These are phyloP conservation scores for Amanita polypyramis DNA, from an alignment of 768 basidiomycete genomes.

Conservation along the genomic window DNA sequence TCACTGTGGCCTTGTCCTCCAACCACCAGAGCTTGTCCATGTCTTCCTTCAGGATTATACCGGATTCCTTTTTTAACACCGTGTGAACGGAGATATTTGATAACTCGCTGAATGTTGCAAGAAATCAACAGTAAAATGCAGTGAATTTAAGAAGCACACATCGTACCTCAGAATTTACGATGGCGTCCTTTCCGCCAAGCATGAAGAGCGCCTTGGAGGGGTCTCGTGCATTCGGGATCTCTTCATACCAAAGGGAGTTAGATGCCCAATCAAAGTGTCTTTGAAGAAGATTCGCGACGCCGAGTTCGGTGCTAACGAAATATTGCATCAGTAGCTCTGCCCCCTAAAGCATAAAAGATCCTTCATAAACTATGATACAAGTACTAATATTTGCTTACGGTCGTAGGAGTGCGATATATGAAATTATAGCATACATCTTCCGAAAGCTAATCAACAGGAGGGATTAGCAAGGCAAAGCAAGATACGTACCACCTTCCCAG, in stretches of 20 bases:
- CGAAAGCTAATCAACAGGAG: conserved; percentile 2
- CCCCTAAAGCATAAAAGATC: conserved; percentile 34
- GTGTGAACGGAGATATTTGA: conserved; percentile 65
- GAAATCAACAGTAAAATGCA: not conserved
- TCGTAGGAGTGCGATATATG: conserved; percentile 60
- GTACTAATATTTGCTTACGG: conserved; percentile 35
- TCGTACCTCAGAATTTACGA: conserved; percentile 62
- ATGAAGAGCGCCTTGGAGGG: conserved; percentile 59
- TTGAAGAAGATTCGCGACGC: conserved; percentile 77
- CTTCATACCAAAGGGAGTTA: conserved; percentile 85
- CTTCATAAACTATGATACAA: not conserved
- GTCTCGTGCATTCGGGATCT: conserved; percentile 73
- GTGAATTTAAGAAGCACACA: not conserved
- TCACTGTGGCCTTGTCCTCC: conserved; percentile 41
- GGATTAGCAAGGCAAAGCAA: not conserved
- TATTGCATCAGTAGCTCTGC: conserved; percentile 77
- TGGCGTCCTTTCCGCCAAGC: conserved; percentile 74
- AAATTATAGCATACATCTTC: conserved; percentile 88
- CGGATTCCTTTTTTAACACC: conserved; percentile 57
- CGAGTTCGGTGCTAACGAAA: conserved; percentile 81
- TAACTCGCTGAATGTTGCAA: conserved; percentile 42
- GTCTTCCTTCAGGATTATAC: conserved; percentile 51
- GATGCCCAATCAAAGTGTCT: conserved; percentile 80
- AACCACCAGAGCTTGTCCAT: conserved; percentile 49
- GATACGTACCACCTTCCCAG: conserved; percentile 79